A percentile compares a stretch with the other conserved stretches of the same genome.
These are phyloP conservation scores for Hibiscus syriacus DNA, from an alignment of 345 rosid genomes.

Conservation along the genomic window DNA sequence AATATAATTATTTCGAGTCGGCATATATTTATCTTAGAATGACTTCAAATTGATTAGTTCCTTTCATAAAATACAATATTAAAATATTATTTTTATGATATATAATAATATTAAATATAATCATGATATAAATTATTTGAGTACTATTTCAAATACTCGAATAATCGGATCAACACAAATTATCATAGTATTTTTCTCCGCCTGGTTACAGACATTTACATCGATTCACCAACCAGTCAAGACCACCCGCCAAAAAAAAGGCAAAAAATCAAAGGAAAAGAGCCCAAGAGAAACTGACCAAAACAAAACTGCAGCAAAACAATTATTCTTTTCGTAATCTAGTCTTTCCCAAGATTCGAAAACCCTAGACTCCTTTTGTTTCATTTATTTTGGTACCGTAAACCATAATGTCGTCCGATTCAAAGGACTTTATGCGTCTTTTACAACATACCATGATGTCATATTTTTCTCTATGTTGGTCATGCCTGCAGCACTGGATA, in stretches of 20 bases:
- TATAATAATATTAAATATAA: too few species aligned
- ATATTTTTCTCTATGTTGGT: not conserved
- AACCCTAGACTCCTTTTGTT: not conserved
- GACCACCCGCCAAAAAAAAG: not conserved
- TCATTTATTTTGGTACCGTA: not conserved
- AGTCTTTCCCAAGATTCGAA: not conserved
- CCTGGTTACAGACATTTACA: not conserved
- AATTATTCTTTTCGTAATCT: not conserved
- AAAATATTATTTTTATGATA: too few species aligned
- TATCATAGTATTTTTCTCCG: not conserved
- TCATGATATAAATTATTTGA: too few species aligned
- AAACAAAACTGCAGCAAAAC: not conserved
- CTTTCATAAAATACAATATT: too few species aligned
- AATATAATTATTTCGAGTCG: too few species aligned
- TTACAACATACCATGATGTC: not conserved
- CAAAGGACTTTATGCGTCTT: slow-evolving; percentile 7
- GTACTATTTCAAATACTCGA: too few species aligned
- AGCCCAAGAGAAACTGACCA: not conserved
- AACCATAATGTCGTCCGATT: slow-evolving; percentile 18
- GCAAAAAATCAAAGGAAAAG: not conserved
- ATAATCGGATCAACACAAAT: too few species aligned
- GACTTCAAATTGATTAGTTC: too few species aligned
- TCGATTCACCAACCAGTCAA: not conserved
- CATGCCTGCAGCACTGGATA: slow-evolving; percentile 4
- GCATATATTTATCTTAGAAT: too few species aligned